Base-by-base conservation (phyloP, 306 rosid genomes). In the Canavalia gladiata region DNA sequence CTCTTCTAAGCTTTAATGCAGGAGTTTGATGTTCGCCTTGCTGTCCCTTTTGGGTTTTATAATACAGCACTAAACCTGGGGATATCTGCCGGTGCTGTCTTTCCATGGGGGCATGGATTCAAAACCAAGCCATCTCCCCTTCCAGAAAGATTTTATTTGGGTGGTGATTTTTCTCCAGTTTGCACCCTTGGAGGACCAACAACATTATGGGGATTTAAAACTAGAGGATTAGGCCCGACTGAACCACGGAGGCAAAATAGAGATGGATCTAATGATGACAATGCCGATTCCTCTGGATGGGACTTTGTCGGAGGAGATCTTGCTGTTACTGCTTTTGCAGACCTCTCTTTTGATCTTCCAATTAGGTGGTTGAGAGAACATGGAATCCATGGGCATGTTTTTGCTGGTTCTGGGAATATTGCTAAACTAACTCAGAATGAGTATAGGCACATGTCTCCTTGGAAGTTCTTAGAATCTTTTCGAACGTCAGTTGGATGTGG, bases 81-180 rank as follows among this genome's bases (percentile, higher is more conserved):
- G 81, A 80, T 92, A 51, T 91, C 97, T 43, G 88, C 87, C 31
- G 98, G 98, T 64, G 87, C 84, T 79, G 79, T 89, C 73, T 87
- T 90, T 54, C 98, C 97, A 67, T 92, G 94, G 94, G 97, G 97
- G 9, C 82, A 63, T 39, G 97, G 97, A 58, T 94, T 86, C 87
- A 81, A 87, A 92, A 77, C 78, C 81, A 92, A 92, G 81, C 87
- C 94, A 75, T 86, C 97, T 28, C 92, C 98, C 28, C 87, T 94
- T 68, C 97, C 97, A 6, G 97, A 91, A 67, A 89, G 94, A 75
- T 94, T 94, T 83, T 94, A 89, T 88, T 82, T 94, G 87, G 97
- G 98, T 77, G 97, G 97, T 77, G 97, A 94, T 73, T 88, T 92
- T 88, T 92, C 97, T 87, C 97, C 98, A 78, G 91, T 94, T 85